phyloP scores from a whole-genome alignment of 225 moss, liverwort and hornwort species.

The Thuidium tamariscinum region DNA sequence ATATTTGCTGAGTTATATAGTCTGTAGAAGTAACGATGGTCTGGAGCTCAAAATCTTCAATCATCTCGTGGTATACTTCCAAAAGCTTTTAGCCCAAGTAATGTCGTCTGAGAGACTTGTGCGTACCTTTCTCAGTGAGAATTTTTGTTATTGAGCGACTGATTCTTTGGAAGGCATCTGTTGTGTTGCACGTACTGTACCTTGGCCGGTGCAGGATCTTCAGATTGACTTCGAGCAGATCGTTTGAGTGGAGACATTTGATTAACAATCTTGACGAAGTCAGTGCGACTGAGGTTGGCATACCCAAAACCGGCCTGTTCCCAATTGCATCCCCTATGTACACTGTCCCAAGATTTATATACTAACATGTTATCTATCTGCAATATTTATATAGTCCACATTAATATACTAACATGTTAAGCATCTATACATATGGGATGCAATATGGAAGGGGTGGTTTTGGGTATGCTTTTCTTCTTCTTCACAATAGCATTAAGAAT shows the following conservation, averaged over 20 bases:
- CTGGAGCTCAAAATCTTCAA: background rate
- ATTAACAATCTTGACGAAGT: background rate
- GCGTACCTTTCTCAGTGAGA: background rate
- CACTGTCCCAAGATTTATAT: background rate
- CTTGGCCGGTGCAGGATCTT: background rate
- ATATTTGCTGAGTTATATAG: background rate
- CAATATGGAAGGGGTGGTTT: background rate
- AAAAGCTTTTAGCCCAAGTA: background rate
- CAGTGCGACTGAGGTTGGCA: background rate
- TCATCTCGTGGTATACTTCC: background rate
- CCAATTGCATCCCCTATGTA: background rate
- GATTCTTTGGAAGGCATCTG: background rate
- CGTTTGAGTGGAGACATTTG: background rate
- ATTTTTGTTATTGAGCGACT: background rate
- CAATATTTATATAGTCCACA: background rate
- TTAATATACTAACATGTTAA: background rate
- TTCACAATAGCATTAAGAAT: background rate
- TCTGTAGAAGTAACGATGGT: background rate
- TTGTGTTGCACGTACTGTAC: background rate
- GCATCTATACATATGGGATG: background rate
- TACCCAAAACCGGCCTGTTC: background rate
- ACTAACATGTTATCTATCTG: background rate
- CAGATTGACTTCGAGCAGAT: background rate
- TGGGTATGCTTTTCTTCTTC: no score
- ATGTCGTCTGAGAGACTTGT: background rate